Base-by-base conservation (phyloP, 257 asterid species). In the Dorcoceras hygrometricum region DNA sequence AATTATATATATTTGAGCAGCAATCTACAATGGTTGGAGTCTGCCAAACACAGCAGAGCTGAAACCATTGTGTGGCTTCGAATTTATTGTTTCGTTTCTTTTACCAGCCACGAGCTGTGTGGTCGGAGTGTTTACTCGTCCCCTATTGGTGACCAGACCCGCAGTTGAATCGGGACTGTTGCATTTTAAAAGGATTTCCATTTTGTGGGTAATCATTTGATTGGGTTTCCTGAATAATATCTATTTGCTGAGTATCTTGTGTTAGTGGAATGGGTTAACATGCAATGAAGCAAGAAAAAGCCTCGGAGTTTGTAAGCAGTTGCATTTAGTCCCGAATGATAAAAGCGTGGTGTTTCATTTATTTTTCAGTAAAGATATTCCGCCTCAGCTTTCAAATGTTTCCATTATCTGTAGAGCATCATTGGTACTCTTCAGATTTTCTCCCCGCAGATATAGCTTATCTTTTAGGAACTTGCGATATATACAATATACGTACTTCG, bases 1-100 rank as follows among this genome's bases (percentile, higher is more conserved):
- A 71, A 3, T 43, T 73, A 34, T 82, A 75, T 84, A 77, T 83
- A 83, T 77, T 78, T 83, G 87, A 72, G 86, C 71, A 82, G 71
- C 81, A 78, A 71, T 80, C 75, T 78, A 69, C 71, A 70, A 67
- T 46, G 79, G 75, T 62, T 67, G 70, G 71, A 23, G 69, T 63
- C 76, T 70, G 65, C 64, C 74, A 27, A 60, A 63, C 51, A 51
- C 57, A 72, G 78, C 80, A 69, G 82, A 54, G 56, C 68, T 32
- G 57, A 74, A 72, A 79, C 80, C 69, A 50, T 63, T 57, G 70
- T 23, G 48, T 68, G 84, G 83, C 85, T 69, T 70, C 74, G 70
- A 64, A 76, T 73, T 71, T 75, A 59, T 77, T 28, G 51, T 43
- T 43, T 19, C 51, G 4, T 43, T 43, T 43, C 19, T 62, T 80